Evolutionary conservation across 176 grass and related monocot genomes (phyloP).

Genomic region (Pontederia paniculata): DNA sequence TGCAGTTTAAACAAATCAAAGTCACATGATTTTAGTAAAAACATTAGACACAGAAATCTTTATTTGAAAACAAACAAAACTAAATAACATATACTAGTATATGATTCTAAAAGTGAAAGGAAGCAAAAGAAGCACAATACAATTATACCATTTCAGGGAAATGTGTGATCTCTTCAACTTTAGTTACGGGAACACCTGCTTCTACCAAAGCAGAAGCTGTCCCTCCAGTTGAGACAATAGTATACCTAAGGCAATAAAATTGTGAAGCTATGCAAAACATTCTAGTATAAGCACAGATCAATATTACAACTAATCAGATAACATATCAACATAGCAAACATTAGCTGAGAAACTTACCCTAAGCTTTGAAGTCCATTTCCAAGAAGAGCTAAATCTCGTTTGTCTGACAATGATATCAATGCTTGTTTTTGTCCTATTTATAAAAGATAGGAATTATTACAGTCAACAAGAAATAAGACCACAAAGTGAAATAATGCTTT

Average conservation of each 20-base stretch:
- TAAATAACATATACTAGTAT: too few relatives aligned
- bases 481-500: too few relatives aligned
- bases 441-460: background rate
- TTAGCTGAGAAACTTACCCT: conserved; percentile 23
- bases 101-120: too few relatives aligned
- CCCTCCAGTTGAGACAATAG: conserved; percentile 78
- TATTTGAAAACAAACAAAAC: too few relatives aligned
- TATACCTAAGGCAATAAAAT: conserved; percentile 29
- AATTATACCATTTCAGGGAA: conserved; percentile 88
- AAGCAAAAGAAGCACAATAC: background rate
- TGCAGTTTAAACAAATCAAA: too few relatives aligned
- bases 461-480: background rate
- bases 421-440: conserved; percentile 38
- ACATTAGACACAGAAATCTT: too few relatives aligned
- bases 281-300: background rate
- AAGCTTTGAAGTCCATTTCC: conserved; percentile 48
- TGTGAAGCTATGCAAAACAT: background rate
- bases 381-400: conserved; percentile 45
- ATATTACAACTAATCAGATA: too few relatives aligned
- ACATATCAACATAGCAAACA: too few relatives aligned
- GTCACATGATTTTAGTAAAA: too few relatives aligned
- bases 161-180: conserved; percentile 86
- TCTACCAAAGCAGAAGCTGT: conserved; percentile 74
- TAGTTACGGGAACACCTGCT: conserved; percentile 69
- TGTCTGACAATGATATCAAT: conserved; percentile 55